Percentiles rank a stretch among this genome's conserved stretches.
phyloP scores from a whole-genome alignment of 2,329 filamentous ascomycete genomes.

The Byssochlamys sp. region DNA sequence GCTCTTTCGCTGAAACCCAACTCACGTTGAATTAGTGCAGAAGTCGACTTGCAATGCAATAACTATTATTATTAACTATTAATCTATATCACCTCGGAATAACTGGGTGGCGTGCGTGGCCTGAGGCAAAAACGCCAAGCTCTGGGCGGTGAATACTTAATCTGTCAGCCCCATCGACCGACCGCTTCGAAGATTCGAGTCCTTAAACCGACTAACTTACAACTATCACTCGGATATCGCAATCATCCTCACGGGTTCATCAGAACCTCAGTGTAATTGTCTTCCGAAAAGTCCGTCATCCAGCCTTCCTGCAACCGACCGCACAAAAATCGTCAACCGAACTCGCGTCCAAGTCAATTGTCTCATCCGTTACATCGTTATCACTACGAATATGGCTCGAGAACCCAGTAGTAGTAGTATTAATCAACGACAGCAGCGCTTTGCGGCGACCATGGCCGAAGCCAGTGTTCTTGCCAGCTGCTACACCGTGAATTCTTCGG shows the following conservation, averaged over 20 bases:
- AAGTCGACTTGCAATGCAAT: no score
- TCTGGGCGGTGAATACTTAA: no score
- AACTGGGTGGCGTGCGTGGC: neutral
- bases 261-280: neutral
- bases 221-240: neutral
- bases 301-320: neutral
- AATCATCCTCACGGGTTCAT: neutral
- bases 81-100: no score
- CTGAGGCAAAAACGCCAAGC: neutral
- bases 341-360: neutral
- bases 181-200: neutral
- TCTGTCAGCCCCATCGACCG: neutral
- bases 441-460: constrained; percentile 39
- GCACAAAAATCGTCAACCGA: neutral
- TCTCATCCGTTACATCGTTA: constrained; percentile 3
- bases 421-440: constrained; percentile 50
- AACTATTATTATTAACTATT: no score
- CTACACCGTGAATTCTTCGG: constrained; percentile 68
- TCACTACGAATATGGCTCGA: constrained; percentile 23
- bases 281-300: neutral
- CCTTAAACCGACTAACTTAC: neutral
- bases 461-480: constrained; percentile 80
- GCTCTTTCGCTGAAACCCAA: no score
- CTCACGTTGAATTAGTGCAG: no score
- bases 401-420: constrained; percentile 67